Evolutionary conservation across 1,284 basidiomycete genomes (phyloP).

Genomic region (Fomitopsis palustris): DNA sequence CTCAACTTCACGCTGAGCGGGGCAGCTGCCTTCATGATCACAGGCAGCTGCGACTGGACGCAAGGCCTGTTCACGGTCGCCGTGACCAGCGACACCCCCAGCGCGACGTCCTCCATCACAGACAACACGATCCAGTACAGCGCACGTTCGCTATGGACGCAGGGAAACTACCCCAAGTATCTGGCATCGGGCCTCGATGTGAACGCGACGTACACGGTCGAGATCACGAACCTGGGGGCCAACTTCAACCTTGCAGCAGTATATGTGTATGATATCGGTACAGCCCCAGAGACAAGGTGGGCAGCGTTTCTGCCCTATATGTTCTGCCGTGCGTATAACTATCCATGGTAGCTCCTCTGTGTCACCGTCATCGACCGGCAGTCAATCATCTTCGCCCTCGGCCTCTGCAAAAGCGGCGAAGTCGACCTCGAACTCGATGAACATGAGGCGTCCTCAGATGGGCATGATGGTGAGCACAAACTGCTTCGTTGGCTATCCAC

Average conservation of each 20-base stretch:
- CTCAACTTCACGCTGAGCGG: not conserved
- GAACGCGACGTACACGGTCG: not conserved
- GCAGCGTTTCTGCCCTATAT: too few species aligned
- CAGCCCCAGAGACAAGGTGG: not conserved
- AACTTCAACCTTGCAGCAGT: not conserved
- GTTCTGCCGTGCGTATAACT: not conserved
- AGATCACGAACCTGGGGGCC: not conserved
- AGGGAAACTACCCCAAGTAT: not conserved
- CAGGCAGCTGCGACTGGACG: not conserved
- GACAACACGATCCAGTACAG: not conserved
- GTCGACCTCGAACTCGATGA: not conserved
- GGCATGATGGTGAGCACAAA: not conserved
- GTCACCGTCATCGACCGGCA: not conserved
- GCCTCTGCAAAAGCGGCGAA: not conserved
- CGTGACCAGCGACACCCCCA: not conserved
- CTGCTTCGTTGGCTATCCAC: too few species aligned
- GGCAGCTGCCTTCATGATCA: not conserved
- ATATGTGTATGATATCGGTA: not conserved
- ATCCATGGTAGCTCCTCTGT: not conserved
- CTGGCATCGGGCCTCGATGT: not conserved
- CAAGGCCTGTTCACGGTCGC: not conserved
- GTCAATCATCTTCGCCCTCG: not conserved
- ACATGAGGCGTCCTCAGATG: not conserved
- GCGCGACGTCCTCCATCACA: not conserved
- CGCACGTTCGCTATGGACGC: not conserved